Percentiles rank a stretch among this genome's conserved stretches.
Conservation (phyloP, 257 asterid species). For the Leptodermis oblonga region DNA sequence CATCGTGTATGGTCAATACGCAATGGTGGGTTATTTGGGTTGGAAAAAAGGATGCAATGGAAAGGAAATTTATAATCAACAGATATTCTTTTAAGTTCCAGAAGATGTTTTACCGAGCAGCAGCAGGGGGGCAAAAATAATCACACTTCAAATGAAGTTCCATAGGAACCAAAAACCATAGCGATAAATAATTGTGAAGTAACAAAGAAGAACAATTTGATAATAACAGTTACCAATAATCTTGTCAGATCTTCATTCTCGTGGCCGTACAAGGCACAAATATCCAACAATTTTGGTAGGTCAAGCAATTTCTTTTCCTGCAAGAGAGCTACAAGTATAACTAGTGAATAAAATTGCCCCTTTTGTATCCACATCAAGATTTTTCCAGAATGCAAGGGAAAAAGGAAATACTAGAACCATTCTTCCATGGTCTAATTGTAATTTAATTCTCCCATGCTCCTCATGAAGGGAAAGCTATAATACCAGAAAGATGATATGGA, state of each 20-base stretch:
- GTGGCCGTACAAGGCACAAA: slow-evolving; percentile 80
- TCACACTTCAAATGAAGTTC: not conserved
- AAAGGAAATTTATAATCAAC: too few species aligned
- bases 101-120: not conserved
- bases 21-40: too few species aligned
- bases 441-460: too few species aligned
- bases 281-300: slow-evolving; percentile 79
- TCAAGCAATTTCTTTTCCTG: slow-evolving; percentile 90
- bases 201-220: not conserved
- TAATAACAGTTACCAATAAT: slow-evolving; percentile 48
- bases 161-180: not conserved
- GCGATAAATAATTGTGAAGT: not conserved
- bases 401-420: not conserved
- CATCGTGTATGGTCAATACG: too few species aligned
- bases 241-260: slow-evolving; percentile 89
- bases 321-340: slow-evolving; percentile 74
- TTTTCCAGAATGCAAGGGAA: not conserved
- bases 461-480: too few species aligned
- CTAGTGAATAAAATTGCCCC: slow-evolving; percentile 29
- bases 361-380: not conserved
- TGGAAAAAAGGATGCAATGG: too few species aligned
- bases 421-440: not conserved
- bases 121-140: not conserved
- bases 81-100: not conserved
- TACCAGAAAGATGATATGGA: too few species aligned